A percentile compares a stretch with the other conserved stretches of the same genome.
phyloP scores from a whole-genome alignment of 2,329 filamentous ascomycete genomes.

The Trichoderma sp. region DNA sequence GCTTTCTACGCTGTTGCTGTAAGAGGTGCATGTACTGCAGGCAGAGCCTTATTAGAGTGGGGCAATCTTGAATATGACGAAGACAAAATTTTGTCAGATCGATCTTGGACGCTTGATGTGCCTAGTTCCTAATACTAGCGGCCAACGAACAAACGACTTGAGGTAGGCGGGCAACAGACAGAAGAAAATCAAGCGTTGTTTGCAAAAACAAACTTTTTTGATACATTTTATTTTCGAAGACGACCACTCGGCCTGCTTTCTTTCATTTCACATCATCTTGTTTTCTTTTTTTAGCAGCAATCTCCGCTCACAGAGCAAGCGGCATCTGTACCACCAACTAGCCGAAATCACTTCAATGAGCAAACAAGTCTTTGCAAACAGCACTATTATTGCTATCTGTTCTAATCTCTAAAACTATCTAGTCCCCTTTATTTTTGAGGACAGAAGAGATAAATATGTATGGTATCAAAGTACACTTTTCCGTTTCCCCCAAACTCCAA shows the following conservation, averaged over 20 bases:
- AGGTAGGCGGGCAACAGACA: not conserved
- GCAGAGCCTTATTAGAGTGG: not conserved
- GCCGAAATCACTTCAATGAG: not conserved
- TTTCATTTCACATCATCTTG: not conserved
- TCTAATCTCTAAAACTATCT: constrained; percentile 27
- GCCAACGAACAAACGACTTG: not conserved
- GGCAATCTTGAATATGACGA: constrained; percentile 11
- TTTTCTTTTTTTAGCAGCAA: not conserved
- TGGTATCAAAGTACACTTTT: constrained; percentile 31
- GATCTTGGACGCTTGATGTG: not conserved
- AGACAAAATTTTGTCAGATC: constrained; percentile 15
- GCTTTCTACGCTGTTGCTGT: not conserved
- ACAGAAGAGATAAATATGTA: constrained; percentile 26
- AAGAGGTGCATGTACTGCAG: not conserved
- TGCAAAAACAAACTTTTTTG: not conserved
- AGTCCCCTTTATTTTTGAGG: constrained; percentile 31
- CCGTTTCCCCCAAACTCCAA: constrained; percentile 22
- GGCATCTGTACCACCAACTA: not conserved
- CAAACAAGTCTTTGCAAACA: not conserved
- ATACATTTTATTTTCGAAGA: not conserved
- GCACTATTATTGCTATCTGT: constrained; percentile 19
- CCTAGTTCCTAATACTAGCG: not conserved
- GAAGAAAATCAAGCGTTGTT: not conserved
- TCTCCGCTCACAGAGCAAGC: not conserved
- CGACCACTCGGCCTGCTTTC: not conserved